Evolutionary conservation across 208 protist species (phyloP).

Genomic region (Trypanosoma vivax): DNA sequence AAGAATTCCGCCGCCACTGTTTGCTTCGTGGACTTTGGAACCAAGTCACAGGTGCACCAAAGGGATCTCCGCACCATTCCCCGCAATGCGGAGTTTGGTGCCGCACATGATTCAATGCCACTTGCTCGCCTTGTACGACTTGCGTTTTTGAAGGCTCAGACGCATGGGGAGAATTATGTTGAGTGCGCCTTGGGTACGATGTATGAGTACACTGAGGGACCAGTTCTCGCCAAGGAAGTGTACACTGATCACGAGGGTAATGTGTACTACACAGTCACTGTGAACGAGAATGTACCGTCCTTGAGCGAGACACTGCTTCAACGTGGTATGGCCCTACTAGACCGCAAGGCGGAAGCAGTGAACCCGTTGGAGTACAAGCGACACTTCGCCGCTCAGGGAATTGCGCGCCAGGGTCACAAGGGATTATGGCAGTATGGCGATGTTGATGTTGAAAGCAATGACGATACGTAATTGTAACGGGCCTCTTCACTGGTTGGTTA

Average conservation of each 20-base stretch:
- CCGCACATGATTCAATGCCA: conserved; percentile 55
- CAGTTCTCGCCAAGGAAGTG: conserved; percentile 66
- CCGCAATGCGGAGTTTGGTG: conserved; percentile 56
- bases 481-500: no score
- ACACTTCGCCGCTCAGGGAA: conserved; percentile 65
- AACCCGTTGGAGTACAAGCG: conserved; percentile 45
- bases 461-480: conserved; percentile 22
- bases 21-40: conserved; percentile 87
- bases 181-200: conserved; percentile 40
- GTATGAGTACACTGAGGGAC: conserved; percentile 65
- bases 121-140: conserved; percentile 56
- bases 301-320: conserved; percentile 79
- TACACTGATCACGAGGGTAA: conserved; percentile 57
- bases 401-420: conserved; percentile 77
- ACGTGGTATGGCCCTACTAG: conserved; percentile 65
- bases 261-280: conserved; percentile 66
- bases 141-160: conserved; percentile 58
- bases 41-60: conserved; percentile 36
- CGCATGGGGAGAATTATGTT: conserved; percentile 30
- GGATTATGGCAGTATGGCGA: conserved; percentile 85
- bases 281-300: conserved; percentile 51
- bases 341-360: conserved; percentile 35
- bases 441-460: conserved; percentile 59
- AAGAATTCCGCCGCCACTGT: conserved; percentile 40
- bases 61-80: conserved; percentile 64